These are phyloP conservation scores for Vanrija sp. DNA, from an alignment of 1,284 basidiomycete species.

Conservation along the genomic window DNA sequence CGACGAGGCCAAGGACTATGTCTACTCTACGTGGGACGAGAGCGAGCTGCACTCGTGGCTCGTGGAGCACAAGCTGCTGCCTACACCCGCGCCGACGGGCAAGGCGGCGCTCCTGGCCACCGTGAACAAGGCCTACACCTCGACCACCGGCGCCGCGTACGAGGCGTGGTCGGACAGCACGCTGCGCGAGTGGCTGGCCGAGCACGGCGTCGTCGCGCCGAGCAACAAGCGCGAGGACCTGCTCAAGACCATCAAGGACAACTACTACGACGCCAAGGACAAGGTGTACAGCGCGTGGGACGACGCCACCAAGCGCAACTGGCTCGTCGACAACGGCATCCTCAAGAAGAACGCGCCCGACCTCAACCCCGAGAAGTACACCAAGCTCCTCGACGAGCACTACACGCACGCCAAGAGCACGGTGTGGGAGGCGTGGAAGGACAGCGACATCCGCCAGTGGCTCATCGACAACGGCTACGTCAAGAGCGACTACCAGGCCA, in stretches of 20 bases:
- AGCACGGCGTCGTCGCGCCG: slow-evolving; percentile 66
- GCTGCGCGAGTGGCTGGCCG: slow-evolving; percentile 78
- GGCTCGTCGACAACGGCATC: slow-evolving; percentile 51
- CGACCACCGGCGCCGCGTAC: slow-evolving; percentile 64
- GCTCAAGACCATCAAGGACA: slow-evolving; percentile 64
- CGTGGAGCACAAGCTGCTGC: slow-evolving; percentile 66
- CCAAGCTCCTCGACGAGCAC: slow-evolving; percentile 69
- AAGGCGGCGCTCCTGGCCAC: slow-evolving; percentile 65
- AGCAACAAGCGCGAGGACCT: slow-evolving; percentile 66
- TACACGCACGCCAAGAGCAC: slow-evolving; percentile 67
- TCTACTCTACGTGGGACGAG: slow-evolving; percentile 84
- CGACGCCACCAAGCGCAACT: slow-evolving; percentile 45
- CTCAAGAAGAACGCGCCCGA: slow-evolving; percentile 8
- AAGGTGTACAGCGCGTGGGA: slow-evolving; percentile 68
- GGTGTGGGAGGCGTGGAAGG: slow-evolving; percentile 69
- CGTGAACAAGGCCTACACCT: slow-evolving; percentile 65
- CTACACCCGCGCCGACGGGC: slow-evolving; percentile 60
- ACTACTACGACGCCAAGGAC: slow-evolving; percentile 65
- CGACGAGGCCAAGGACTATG: slow-evolving; percentile 75
- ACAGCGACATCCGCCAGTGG: slow-evolving; percentile 71
- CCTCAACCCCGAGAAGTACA: slow-evolving; percentile 60
- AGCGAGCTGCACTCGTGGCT: slow-evolving; percentile 61
- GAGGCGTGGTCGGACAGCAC: slow-evolving; percentile 80
- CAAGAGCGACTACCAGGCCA: slow-evolving; percentile 62
- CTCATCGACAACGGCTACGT: slow-evolving; percentile 71